phyloP scores from a whole-genome alignment of 2,329 filamentous ascomycete species.

The Nemania sp. region DNA sequence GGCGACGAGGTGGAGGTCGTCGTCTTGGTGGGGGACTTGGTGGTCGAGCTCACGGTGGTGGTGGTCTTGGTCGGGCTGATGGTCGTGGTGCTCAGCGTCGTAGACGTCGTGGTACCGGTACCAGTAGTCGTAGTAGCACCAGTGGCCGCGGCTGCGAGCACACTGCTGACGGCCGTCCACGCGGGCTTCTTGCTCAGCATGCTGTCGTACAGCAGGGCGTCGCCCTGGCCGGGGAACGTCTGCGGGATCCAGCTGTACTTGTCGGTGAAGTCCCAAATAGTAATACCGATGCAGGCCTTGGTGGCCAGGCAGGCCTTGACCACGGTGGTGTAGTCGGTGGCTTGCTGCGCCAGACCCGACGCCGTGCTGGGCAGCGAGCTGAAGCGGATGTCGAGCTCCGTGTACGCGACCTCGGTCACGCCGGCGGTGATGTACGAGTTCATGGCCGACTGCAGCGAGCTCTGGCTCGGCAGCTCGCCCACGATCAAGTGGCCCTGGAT shows the following conservation, averaged over 20 bases:
- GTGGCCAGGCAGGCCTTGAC: constrained; percentile 43
- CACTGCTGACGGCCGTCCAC: constrained; percentile 42
- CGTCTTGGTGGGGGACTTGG: constrained; percentile 6
- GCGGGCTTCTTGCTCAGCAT: constrained; percentile 45
- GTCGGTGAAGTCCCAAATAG: constrained; percentile 48
- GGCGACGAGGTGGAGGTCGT: background rate
- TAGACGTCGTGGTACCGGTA: constrained; percentile 11
- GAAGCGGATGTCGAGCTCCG: constrained; percentile 64
- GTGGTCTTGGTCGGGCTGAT: constrained; percentile 1
- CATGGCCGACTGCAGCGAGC: constrained; percentile 50
- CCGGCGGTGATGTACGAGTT: constrained; percentile 54
- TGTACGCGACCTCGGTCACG: constrained; percentile 59
- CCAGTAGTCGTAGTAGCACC: constrained; percentile 15
- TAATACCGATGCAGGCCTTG: constrained; percentile 46
- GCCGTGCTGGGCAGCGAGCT: constrained; percentile 48
- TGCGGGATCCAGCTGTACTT: constrained; percentile 47
- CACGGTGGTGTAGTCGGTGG: constrained; percentile 47
- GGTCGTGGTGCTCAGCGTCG: constrained; percentile 9
- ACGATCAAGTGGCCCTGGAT: constrained; percentile 64
- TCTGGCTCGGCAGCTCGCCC: constrained; percentile 52
- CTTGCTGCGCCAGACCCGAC: constrained; percentile 49
- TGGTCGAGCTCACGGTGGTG: constrained; percentile 2
- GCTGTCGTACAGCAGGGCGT: constrained; percentile 44
- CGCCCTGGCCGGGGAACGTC: constrained; percentile 44
- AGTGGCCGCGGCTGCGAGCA: constrained; percentile 41